These are phyloP conservation scores for Pseudogymnoascus sp. DNA, from an alignment of 2,329 filamentous ascomycete genomes.

Conservation along the genomic window DNA sequence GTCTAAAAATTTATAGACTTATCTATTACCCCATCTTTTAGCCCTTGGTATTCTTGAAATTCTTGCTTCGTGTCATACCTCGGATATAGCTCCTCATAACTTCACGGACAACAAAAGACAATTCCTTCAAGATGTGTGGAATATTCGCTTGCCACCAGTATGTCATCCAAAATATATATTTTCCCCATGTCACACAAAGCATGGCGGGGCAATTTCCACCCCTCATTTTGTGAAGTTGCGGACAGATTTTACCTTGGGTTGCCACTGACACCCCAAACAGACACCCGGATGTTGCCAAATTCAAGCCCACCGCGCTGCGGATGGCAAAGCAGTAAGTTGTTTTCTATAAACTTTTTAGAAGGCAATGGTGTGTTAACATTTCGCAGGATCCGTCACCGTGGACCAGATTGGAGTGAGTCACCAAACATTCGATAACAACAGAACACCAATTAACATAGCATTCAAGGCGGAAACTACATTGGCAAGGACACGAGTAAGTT, in stretches of 20 bases:
- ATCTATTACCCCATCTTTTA: constrained; percentile 8
- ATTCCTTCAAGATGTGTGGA: constrained; percentile 71
- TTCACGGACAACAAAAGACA: constrained; percentile 3
- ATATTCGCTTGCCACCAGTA: constrained; percentile 94
- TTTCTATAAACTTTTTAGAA: background rate
- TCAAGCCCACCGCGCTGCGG: constrained; percentile 89
- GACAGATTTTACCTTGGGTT: background rate
- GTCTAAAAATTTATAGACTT: constrained; percentile 7
- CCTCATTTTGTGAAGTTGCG: constrained; percentile 20
- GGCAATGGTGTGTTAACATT: background rate
- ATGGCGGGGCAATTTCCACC: constrained; percentile 34
- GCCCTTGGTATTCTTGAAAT: constrained; percentile 8
- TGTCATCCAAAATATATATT: constrained; percentile 31
- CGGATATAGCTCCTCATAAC: background rate
- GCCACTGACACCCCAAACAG: constrained; percentile 31
- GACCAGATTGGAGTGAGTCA: constrained; percentile 94
- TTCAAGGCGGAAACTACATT: constrained; percentile 74
- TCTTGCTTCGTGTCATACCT: constrained; percentile 5
- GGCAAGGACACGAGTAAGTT: constrained; percentile 82
- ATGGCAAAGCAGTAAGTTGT: constrained; percentile 82
- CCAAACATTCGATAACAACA: constrained; percentile 17
- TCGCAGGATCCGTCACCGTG: constrained; percentile 81
- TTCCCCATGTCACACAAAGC: constrained; percentile 12
- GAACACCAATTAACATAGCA: constrained; percentile 17
- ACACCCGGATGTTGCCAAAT: constrained; percentile 91